These are phyloP conservation scores for Macrotyloma uniflorum DNA, from an alignment of 306 rosid genomes.

Conservation along the genomic window DNA sequence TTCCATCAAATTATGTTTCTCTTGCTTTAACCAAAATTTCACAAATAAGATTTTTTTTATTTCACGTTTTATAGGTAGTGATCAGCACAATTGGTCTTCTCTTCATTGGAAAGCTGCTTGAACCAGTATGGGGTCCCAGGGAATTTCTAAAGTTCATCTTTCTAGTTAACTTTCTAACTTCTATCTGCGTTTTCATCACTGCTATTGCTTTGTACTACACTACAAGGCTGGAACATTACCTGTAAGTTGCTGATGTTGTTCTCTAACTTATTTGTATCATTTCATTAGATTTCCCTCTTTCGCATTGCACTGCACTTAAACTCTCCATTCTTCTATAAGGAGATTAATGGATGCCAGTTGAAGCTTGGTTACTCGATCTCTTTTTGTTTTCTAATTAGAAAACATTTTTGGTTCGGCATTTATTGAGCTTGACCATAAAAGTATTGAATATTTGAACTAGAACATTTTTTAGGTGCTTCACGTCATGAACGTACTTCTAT, in stretches of 20 bases:
- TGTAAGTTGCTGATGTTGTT: conserved; percentile 57
- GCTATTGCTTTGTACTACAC: conserved; percentile 86
- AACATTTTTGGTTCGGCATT: not conserved
- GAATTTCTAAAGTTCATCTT: conserved; percentile 94
- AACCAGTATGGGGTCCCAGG: conserved; percentile 92
- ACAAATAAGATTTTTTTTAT: not conserved
- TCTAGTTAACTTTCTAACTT: conserved; percentile 76
- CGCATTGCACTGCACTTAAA: not conserved
- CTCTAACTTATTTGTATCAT: too few relatives aligned
- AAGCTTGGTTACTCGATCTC: not conserved
- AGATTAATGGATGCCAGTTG: not conserved
- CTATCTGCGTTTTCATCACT: conserved; percentile 76
- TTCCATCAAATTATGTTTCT: not conserved
- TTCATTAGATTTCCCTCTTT: not conserved
- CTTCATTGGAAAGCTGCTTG: conserved; percentile 88
- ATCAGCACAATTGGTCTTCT: conserved; percentile 73
- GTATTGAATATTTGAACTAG: not conserved
- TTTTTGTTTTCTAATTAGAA: not conserved
- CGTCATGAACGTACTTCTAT: not conserved
- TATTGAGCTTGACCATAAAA: not conserved
- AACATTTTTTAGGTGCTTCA: not conserved
- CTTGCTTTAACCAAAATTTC: not conserved
- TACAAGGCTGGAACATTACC: conserved; percentile 70
- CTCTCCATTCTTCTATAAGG: not conserved
- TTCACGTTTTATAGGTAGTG: conserved; percentile 51